Conservation (phyloP, 2,329 filamentous ascomycete species). For the Penicillium frequentans region DNA sequence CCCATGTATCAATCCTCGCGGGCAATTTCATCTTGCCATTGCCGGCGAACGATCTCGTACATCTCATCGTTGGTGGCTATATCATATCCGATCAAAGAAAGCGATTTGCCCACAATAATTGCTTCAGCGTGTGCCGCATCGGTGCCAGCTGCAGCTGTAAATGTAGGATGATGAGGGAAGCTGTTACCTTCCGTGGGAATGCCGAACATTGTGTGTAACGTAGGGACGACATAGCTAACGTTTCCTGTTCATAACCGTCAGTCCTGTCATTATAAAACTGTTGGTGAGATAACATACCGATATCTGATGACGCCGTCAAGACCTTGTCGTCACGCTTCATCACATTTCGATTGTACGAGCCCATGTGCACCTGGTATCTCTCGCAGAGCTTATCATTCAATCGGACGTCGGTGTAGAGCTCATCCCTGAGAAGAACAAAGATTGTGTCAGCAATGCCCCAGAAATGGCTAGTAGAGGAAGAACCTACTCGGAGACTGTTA, state of each 20-base stretch:
- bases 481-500: constrained; percentile 33
- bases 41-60: constrained; percentile 23
- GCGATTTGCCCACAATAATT: constrained; percentile 47
- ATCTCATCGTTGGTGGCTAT: constrained; percentile 27
- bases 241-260: constrained; percentile 42
- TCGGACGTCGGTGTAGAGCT: constrained; percentile 47
- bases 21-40: constrained; percentile 27
- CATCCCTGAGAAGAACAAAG: constrained; percentile 11
- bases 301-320: constrained; percentile 49
- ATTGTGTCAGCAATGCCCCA: neutral
- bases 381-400: constrained; percentile 48
- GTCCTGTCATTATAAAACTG: neutral
- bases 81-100: constrained; percentile 42
- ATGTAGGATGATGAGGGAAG: constrained; percentile 41
- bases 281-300: constrained; percentile 28
- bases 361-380: constrained; percentile 49
- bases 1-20: constrained; percentile 10
- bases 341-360: constrained; percentile 37
- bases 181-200: constrained; percentile 42
- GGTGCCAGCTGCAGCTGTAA: constrained; percentile 48
- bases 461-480: neutral
- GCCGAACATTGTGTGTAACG: constrained; percentile 51
- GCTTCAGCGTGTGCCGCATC: constrained; percentile 44
- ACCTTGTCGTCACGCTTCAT: constrained; percentile 39
- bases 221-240: constrained; percentile 49